Evolutionary conservation across 2,329 filamentous ascomycete species (phyloP), one percentile per base, ranked within the genome.

Genomic region (Fusarium subglutinans): DNA sequence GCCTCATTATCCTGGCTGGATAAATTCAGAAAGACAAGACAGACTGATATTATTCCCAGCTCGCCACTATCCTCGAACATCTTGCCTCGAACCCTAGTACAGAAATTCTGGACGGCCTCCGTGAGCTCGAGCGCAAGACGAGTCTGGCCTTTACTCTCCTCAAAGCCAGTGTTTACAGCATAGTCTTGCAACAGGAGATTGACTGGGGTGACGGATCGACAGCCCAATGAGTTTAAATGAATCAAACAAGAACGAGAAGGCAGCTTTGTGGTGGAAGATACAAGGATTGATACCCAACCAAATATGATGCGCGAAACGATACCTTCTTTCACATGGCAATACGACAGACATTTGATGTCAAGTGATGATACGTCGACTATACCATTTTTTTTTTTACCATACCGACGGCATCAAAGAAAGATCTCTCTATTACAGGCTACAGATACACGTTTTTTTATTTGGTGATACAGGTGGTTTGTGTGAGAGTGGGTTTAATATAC

Each of bases 91-190:
- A 90, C 33, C 93, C 95, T 1, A 92, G 94, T 28, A 92, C 93
- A 12, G 94, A 93, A 75, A 95, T 97, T 65, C 88, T 97, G 60
- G 94, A 99, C 82, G 92, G 94, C 14, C 87, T 99, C 77, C 88
- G 96, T 61, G 92, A 95, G 48, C 87, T 99, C 62, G 96, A 99
- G 86, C 89, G 96, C 77, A 98, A 98, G 87, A 98, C 96, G 48
- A 95, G 94, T 76, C 87, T 98, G 62, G 96, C 98, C 28, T 98
- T 97, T 83, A 99, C 96, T 72, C 84, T 98, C 81, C 88, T 99
- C 81, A 99, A 99, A 86, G 96, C 96, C 24, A 98, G 96, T 83
- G 96, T 99, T 73, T 99, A 99, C 85, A 97, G 94, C 81, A 99
- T 99, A 85, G 95, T 99, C 70, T 83, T 99, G 86, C 96, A 99